Conservation (phyloP, 257 asterid species). For the Jacaranda mimosifolia region DNA sequence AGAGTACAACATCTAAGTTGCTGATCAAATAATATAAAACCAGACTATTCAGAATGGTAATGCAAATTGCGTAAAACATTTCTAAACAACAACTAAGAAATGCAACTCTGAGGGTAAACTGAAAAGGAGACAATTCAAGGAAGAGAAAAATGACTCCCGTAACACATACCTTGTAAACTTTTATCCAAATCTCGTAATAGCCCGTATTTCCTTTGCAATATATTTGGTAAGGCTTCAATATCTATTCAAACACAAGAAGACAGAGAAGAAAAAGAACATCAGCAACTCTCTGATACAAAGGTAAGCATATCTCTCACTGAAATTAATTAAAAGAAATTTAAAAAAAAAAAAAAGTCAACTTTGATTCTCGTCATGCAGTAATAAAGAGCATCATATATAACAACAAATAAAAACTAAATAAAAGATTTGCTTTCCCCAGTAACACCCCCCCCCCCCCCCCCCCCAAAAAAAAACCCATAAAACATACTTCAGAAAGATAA, state of each 20-base stretch:
- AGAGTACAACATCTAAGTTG: constrained; percentile 8
- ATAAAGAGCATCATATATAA: background rate
- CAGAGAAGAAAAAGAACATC: constrained; percentile 22
- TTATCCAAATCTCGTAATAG: constrained; percentile 85
- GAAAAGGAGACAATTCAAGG: constrained; percentile 20
- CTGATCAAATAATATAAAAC: background rate
- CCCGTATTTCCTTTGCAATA: constrained; percentile 81
- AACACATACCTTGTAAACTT: constrained; percentile 79
- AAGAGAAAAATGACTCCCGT: background rate
- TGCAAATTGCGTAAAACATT: background rate
- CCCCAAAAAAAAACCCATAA: background rate
- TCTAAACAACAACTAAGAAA: background rate
- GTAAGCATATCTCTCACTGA: background rate
- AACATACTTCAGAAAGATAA: background rate
- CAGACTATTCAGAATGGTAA: background rate
- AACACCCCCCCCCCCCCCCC: no score
- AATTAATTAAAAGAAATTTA: background rate
- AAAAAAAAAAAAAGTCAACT: background rate
- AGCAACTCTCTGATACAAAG: constrained; percentile 12
- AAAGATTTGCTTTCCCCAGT: constrained; percentile 15
- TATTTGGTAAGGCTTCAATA: constrained; percentile 87
- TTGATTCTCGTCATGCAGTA: background rate
- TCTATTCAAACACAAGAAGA: constrained; percentile 50
- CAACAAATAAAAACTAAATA: background rate
- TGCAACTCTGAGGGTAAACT: background rate